phyloP scores from a whole-genome alignment of 78 protist genomes.

The Dictyostelium purpureum region DNA sequence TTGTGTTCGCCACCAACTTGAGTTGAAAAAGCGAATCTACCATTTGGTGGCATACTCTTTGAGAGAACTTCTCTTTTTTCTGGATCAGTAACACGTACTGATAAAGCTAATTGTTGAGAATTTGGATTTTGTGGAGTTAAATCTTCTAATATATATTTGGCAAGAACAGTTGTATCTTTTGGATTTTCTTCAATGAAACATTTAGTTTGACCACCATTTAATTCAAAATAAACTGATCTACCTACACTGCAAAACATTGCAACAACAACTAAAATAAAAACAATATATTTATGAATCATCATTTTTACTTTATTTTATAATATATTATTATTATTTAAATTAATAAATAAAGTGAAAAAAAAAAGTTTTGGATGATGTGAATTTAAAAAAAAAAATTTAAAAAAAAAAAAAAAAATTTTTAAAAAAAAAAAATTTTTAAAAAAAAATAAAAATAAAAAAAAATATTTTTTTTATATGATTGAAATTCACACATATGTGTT shows the following conservation, averaged over 20 bases:
- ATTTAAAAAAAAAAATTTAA: too few species aligned
- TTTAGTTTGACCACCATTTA: constrained; percentile 66
- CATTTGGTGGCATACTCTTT: constrained; percentile 40
- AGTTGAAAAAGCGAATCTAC: constrained; percentile 68
- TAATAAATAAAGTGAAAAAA: too few species aligned
- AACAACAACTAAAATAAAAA: not conserved
- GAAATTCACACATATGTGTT: too few species aligned
- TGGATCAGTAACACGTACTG: constrained; percentile 56
- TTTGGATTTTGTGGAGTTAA: constrained; percentile 39
- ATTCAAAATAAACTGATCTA: constrained; percentile 48
- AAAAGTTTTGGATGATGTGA: too few species aligned
- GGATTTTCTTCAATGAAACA: constrained; percentile 83
- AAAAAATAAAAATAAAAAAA: too few species aligned
- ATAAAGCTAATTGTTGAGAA: constrained; percentile 24
- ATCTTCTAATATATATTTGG: constrained; percentile 41
- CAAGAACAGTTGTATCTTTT: constrained; percentile 49
- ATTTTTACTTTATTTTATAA: too few species aligned
- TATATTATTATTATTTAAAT: too few species aligned
- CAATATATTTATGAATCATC: not conserved
- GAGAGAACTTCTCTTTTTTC: constrained; percentile 33
- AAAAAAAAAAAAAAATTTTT: too few species aligned
- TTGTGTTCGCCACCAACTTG: constrained; percentile 77
- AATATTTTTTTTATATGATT: too few species aligned
- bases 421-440: too few species aligned
- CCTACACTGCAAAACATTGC: not conserved